These are phyloP conservation scores for Hanseniaspora uvarum DNA, from an alignment of 1,139 yeast genomes.

Conservation along the genomic window DNA sequence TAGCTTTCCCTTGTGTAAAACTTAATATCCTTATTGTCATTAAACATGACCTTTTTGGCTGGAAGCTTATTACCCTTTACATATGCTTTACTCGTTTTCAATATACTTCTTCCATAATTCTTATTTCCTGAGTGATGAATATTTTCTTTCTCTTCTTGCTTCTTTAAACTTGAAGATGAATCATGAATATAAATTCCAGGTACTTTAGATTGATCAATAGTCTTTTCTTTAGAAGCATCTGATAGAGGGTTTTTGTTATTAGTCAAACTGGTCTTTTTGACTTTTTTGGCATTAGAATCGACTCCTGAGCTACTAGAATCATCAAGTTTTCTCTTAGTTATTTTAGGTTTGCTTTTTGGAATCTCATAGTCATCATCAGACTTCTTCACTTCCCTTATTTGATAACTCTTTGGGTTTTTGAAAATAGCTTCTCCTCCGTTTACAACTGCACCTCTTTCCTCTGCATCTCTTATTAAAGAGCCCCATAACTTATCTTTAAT, in stretches of 20 bases:
- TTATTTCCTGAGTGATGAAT: neutral
- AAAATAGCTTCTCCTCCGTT: constrained; percentile 1
- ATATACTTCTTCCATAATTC: neutral
- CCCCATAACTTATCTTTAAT: constrained; percentile 58
- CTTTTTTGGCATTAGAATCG: neutral
- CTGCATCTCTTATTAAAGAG: constrained; percentile 54
- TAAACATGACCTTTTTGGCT: constrained; percentile 6
- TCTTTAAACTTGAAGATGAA: neutral
- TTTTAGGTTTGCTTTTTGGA: neutral
- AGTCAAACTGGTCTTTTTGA: neutral
- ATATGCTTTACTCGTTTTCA: neutral
- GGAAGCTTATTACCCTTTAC: neutral
- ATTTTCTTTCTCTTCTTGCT: neutral
- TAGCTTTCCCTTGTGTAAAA: constrained; percentile 1
- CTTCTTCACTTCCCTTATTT: constrained; percentile 10
- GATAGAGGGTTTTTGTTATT: neutral
- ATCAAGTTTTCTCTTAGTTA: neutral
- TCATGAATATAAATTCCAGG: constrained; percentile 16
- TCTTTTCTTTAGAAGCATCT: neutral
- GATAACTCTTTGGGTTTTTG: neutral
- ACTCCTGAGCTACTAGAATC: neutral
- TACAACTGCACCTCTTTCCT: constrained; percentile 35
- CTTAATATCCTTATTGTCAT: constrained; percentile 2
- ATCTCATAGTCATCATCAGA: constrained; percentile 3
- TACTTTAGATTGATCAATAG: neutral